phyloP scores from a whole-genome alignment of 2,329 filamentous ascomycete genomes.

The Mycosphaerella sp. region DNA sequence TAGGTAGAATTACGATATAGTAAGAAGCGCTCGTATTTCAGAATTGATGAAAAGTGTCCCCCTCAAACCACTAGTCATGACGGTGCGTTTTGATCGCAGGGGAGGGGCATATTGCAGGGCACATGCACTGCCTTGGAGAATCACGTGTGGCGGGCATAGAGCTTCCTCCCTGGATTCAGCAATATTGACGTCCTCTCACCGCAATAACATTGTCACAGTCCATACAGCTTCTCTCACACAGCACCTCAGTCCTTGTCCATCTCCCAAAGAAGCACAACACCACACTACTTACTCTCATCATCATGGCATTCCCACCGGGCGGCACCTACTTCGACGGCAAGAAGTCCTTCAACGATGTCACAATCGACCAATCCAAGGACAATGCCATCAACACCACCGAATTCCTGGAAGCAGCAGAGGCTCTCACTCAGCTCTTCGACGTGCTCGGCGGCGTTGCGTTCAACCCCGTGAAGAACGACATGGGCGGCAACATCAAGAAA shows the following conservation, averaged over 20 bases:
- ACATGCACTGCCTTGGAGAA: too few species aligned
- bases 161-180: background rate
- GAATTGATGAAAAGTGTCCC: too few species aligned
- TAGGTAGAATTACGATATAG: too few species aligned
- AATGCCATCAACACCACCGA: conserved; percentile 74
- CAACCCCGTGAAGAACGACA: conserved; percentile 82
- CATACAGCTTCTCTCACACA: background rate
- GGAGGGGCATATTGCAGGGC: too few species aligned
- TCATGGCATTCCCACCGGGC: conserved; percentile 40
- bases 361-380: conserved; percentile 64
- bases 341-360: conserved; percentile 76
- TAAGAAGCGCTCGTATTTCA: too few species aligned
- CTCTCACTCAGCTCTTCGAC: conserved; percentile 76
- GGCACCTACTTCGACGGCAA: conserved; percentile 82
- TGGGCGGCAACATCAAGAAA: conserved; percentile 94
- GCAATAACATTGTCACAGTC: background rate
- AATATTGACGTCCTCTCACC: background rate
- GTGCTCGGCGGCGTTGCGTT: conserved; percentile 67
- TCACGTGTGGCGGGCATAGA: background rate
- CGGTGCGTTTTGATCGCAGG: too few species aligned
- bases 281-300: background rate
- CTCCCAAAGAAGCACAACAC: background rate
- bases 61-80: too few species aligned
- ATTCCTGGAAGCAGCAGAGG: conserved; percentile 88
- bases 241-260: background rate